phyloP scores from a whole-genome alignment of 805 yeast species.

The Myxozyma neotropica region DNA sequence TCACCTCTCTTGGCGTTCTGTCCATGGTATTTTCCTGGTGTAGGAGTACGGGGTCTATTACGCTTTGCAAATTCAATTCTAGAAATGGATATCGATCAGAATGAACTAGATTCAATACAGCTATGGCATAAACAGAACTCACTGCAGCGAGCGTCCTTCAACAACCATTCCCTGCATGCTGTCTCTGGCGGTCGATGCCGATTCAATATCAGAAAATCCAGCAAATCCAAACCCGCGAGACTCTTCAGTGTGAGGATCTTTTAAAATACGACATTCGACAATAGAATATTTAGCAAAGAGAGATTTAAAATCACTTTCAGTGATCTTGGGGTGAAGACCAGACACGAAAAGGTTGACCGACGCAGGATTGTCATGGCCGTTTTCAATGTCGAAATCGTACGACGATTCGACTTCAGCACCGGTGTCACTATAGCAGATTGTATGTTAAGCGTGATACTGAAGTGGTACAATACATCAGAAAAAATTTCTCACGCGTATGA shows the following conservation, averaged over 20 bases:
- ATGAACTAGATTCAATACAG: background rate
- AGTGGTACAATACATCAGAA: background rate
- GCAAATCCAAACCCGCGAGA: slow-evolving; percentile 59
- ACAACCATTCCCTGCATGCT: slow-evolving; percentile 49
- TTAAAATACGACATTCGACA: slow-evolving; percentile 47
- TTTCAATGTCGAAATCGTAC: background rate
- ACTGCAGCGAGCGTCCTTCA: slow-evolving; percentile 47
- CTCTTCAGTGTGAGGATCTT: slow-evolving; percentile 49
- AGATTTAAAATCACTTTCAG: slow-evolving; percentile 38
- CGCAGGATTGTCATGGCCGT: background rate
- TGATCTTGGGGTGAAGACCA: slow-evolving; percentile 41
- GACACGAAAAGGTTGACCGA: slow-evolving; percentile 41
- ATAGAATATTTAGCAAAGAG: slow-evolving; percentile 39
- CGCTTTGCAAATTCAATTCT: slow-evolving; percentile 52
- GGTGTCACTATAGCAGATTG: background rate
- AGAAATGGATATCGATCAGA: background rate
- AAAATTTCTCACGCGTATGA: background rate
- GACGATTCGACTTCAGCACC: background rate
- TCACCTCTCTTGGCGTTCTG: slow-evolving; percentile 28
- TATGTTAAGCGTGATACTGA: background rate
- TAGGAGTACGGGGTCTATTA: slow-evolving; percentile 44
- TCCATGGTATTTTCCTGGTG: slow-evolving; percentile 45
- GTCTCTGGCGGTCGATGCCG: slow-evolving; percentile 50
- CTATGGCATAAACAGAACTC: background rate
- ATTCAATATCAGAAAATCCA: slow-evolving; percentile 47